phyloP scores from a whole-genome alignment of 2,329 filamentous ascomycete genomes.

The Claviceps capensis region DNA sequence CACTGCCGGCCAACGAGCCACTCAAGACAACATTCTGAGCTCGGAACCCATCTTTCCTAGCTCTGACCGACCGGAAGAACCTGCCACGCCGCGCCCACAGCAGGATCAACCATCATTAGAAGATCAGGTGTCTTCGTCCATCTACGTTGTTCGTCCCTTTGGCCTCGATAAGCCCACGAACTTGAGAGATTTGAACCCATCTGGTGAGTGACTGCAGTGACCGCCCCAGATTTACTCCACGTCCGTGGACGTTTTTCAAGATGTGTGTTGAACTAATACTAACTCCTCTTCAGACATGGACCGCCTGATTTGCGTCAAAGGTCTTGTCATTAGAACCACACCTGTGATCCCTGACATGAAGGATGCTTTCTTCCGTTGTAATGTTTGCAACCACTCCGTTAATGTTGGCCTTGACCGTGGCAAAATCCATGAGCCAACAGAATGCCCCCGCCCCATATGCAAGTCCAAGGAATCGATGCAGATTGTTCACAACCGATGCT shows the following conservation, averaged over 20 bases:
- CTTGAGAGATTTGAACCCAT: constrained; percentile 84
- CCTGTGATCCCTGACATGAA: constrained; percentile 99
- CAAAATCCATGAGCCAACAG: constrained; percentile 87
- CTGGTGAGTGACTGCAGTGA: constrained; percentile 31
- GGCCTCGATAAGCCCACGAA: constrained; percentile 80
- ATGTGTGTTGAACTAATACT: background rate
- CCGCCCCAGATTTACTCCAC: no score
- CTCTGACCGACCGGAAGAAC: constrained; percentile 53
- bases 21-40: constrained; percentile 40
- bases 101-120: constrained; percentile 49
- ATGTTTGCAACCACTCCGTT: constrained; percentile 81
- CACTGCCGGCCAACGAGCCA: constrained; percentile 32
- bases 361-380: constrained; percentile 93
- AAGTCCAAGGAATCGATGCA: constrained; percentile 90
- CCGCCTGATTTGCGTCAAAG: constrained; percentile 88
- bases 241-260: background rate
- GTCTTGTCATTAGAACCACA: constrained; percentile 87
- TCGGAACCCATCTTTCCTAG: constrained; percentile 67
- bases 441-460: constrained; percentile 74
- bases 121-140: constrained; percentile 63
- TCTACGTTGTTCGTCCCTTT: constrained; percentile 80
- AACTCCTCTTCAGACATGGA: constrained; percentile 58
- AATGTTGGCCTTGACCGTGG: constrained; percentile 88
- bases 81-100: constrained; percentile 23
- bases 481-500: constrained; percentile 89